Evolutionary conservation across 306 rosid species (phyloP).

Genomic region (Gastrolobium bilobum): DNA sequence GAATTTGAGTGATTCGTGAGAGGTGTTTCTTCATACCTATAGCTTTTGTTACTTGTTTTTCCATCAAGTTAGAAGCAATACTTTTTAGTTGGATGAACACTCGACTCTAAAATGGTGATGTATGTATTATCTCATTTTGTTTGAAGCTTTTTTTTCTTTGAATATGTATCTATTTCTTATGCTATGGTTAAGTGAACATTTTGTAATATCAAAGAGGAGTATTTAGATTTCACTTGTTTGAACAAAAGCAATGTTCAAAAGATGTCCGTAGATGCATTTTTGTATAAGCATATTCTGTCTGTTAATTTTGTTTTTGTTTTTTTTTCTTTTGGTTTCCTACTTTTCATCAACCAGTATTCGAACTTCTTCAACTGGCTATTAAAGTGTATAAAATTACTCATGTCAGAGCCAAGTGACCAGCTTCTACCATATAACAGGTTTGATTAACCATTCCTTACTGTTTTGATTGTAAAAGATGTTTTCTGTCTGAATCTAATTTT

Average conservation of each 20-base stretch:
- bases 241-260: conserved; percentile 28
- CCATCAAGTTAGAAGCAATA: conserved; percentile 11
- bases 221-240: conserved; percentile 33
- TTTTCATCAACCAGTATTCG: conserved; percentile 72
- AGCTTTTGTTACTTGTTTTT: conserved; percentile 30
- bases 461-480: conserved; percentile 37
- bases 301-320: conserved; percentile 1
- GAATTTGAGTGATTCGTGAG: not conserved
- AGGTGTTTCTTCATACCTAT: conserved; percentile 4
- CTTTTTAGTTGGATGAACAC: conserved; percentile 17
- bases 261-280: conserved; percentile 4
- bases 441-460: conserved; percentile 42
- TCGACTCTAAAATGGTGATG: not conserved
- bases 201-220: conserved; percentile 34
- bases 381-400: conserved; percentile 86
- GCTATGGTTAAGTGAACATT: conserved; percentile 18
- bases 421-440: conserved; percentile 90
- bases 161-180: conserved; percentile 30
- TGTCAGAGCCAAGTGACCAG: conserved; percentile 97
- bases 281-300: conserved; percentile 30
- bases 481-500: conserved; percentile 46
- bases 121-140: not conserved
- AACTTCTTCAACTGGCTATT: conserved; percentile 98
- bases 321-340: conserved; percentile 38
- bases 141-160: conserved; percentile 21